A percentile compares a stretch with the other conserved stretches of the same genome.
phyloP scores from a whole-genome alignment of 768 basidiomycete species.

The Cyathus striatus region DNA sequence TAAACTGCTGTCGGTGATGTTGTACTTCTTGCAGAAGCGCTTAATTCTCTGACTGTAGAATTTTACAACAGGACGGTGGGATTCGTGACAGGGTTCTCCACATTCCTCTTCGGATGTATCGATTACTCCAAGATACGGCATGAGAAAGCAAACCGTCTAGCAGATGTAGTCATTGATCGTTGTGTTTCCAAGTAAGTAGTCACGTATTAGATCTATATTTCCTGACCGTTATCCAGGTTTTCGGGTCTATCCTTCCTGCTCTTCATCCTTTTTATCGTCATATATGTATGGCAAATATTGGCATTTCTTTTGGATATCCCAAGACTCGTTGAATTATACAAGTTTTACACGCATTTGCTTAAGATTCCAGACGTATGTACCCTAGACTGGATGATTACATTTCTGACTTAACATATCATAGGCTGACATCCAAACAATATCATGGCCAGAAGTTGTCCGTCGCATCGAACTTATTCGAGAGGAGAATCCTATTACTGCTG shows the following conservation, averaged over 20 bases:
- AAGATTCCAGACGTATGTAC: conserved; percentile 86
- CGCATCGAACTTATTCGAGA: conserved; percentile 87
- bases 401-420: conserved; percentile 24
- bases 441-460: conserved; percentile 93
- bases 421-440: conserved; percentile 97
- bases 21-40: conserved; percentile 8
- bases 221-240: conserved; percentile 43
- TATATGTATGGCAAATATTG: conserved; percentile 86
- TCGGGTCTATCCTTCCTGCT: conserved; percentile 82
- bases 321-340: conserved; percentile 89
- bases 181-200: conserved; percentile 77
- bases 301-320: conserved; percentile 70
- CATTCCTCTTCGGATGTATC: conserved; percentile 91
- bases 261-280: conserved; percentile 78
- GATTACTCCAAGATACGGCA: conserved; percentile 81
- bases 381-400: conserved; percentile 2
- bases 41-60: conserved; percentile 16
- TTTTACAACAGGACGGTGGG: conserved; percentile 74
- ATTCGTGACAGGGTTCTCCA: conserved; percentile 98
- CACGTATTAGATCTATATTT: background rate
- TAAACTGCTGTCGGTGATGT: conserved; percentile 82
- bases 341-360: conserved; percentile 92
- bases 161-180: conserved; percentile 74
- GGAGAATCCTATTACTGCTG: conserved; percentile 87
- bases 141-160: conserved; percentile 61